phyloP scores from a whole-genome alignment of 1,139 yeast species.

The Blastobotrys ciferrii region DNA sequence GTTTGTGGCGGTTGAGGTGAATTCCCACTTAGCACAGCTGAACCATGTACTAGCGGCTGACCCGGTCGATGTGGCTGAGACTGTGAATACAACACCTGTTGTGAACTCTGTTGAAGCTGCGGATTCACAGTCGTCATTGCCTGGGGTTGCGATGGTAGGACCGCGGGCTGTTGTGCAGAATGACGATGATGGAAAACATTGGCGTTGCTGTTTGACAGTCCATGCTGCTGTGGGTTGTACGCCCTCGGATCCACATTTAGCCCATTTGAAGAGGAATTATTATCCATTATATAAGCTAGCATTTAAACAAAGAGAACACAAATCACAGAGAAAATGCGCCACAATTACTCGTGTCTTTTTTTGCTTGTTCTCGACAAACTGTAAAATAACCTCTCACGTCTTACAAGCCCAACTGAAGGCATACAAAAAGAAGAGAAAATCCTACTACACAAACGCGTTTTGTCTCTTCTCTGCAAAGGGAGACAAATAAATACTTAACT shows the following conservation, averaged over 20 bases:
- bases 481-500: neutral
- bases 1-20: no score
- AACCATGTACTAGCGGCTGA: neutral
- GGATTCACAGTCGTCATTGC: neutral
- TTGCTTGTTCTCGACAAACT: neutral
- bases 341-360: neutral
- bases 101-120: neutral
- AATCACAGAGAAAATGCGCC: neutral
- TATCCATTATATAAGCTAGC: slow-evolving; percentile 9
- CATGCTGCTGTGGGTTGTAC: slow-evolving; percentile 2
- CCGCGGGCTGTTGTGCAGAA: no score
- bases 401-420: neutral
- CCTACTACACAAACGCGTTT: neutral
- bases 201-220: neutral
- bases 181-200: neutral
- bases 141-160: neutral
- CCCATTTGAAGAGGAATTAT: slow-evolving; percentile 5
- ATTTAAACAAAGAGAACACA: slow-evolving; percentile 5
- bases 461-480: neutral
- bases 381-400: neutral
- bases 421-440: neutral
- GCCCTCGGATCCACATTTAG: neutral
- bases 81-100: neutral
- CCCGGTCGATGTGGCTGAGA: neutral
- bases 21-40: neutral